Base-by-base conservation (phyloP, 1,139 yeast genomes). In the Candida gigantensis region DNA sequence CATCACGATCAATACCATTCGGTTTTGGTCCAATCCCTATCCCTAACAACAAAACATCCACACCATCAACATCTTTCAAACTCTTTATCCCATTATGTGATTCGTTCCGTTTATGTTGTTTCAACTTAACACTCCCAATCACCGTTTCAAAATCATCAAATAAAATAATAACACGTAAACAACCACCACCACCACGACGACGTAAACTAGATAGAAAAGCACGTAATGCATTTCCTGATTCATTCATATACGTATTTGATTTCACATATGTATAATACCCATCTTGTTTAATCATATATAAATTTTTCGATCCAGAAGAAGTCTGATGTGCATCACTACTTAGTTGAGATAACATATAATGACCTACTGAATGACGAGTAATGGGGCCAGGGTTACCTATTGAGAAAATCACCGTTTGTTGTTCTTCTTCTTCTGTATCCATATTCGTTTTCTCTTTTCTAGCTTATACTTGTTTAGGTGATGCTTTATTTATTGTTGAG, bases 1-100 rank as follows among this genome's bases (percentile, higher is more conserved):
- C 68, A 29, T 50, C 53, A 11, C 60, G 47, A 1, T 72, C 65
- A 41, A 49, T 57, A 4, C 21, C 21, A 5, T 42, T 38, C 1
- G 75, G 76, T 43, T 70, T 70, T 3, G 76, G 76, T 0, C 76
- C 76, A 19, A 70, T 66, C 0, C 75, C 75, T 5, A 70, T 47
- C 0, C 72, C 74, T 19, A 70, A 48, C 43, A 67, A 68, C 38
- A 43, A 59, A 3, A 57, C 52, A 15, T 41, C 40, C 7, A 35
- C 39, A 28, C 32, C 24, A 23, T 37, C 30, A 6, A 15, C 25
- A 10, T 43, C 42, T 30, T 50, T 51, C 9, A 67, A 40, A n/a
- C 59, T 50, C 35, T 57, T 59, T 32, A 70, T 42, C 0, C 76
- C 76, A 41, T 68, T 68, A 46, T 70, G 76, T 2, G 71, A 62